Evolutionary conservation across 306 rosid genomes (phyloP).

Genomic region (Dalbergia cochinchinensis): DNA sequence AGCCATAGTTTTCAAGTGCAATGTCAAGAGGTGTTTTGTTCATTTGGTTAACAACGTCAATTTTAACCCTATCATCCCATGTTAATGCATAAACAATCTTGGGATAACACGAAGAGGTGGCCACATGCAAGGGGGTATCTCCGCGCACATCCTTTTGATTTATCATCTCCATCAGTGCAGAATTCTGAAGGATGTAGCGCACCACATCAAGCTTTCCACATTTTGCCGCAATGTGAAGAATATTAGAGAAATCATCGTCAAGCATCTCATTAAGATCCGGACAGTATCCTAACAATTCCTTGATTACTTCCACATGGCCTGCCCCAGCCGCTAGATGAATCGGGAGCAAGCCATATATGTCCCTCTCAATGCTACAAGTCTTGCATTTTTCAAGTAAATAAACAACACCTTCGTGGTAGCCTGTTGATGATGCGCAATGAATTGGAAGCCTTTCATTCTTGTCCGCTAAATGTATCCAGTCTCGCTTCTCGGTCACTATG

Average conservation of each 20-base stretch:
- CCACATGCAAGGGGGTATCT: slow-evolving; percentile 54
- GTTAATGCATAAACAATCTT: slow-evolving; percentile 28
- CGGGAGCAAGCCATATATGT: slow-evolving; percentile 31
- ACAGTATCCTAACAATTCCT: slow-evolving; percentile 26
- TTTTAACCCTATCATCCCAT: slow-evolving; percentile 19
- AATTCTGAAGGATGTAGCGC: background rate
- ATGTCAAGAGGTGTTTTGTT: slow-evolving; percentile 21
- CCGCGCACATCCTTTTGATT: slow-evolving; percentile 30
- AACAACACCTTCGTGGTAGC: slow-evolving; percentile 45
- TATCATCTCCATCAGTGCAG: background rate
- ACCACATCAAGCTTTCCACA: slow-evolving; percentile 33
- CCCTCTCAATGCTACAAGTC: background rate
- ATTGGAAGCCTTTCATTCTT: slow-evolving; percentile 17
- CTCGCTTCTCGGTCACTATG: background rate
- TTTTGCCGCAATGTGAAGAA: slow-evolving; percentile 39
- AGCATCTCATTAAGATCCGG: slow-evolving; percentile 33
- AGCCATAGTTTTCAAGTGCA: too few species aligned
- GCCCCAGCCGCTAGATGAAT: slow-evolving; percentile 38
- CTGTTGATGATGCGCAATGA: slow-evolving; percentile 38
- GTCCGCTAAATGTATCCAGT: slow-evolving; percentile 28
- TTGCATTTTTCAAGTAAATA: background rate
- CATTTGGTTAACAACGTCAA: background rate
- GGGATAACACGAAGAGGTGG: slow-evolving; percentile 16
- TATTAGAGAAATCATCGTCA: background rate
- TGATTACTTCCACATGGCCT: slow-evolving; percentile 16